Evolutionary conservation across 192 early-diverging fungal genomes (phyloP).

Genomic region (Linnemannia exigua): DNA sequence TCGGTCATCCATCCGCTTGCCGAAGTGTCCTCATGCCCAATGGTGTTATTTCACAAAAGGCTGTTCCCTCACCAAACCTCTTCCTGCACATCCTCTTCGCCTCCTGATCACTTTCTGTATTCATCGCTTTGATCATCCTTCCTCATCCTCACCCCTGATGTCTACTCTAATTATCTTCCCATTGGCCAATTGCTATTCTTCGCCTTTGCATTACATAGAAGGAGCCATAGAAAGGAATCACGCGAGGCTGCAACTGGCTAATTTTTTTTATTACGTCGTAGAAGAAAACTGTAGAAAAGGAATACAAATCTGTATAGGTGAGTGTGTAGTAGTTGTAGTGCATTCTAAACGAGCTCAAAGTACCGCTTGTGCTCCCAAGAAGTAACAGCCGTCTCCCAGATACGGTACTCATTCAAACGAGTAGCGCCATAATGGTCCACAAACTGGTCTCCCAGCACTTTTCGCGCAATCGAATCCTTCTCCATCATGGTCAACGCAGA

Average conservation of each 20-base stretch:
- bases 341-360: slow-evolving; percentile 69
- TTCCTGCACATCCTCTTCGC: background rate
- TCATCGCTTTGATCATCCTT: background rate
- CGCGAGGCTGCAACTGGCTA: background rate
- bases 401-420: slow-evolving; percentile 75
- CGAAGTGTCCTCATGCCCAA: too few species aligned
- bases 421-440: slow-evolving; percentile 82
- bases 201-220: background rate
- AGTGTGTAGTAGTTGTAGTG: background rate
- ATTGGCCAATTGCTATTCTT: background rate
- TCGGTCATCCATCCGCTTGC: slow-evolving; percentile 4
- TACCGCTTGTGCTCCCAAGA: slow-evolving; percentile 77
- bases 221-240: background rate
- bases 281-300: background rate
- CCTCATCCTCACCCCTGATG: background rate
- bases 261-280: background rate
- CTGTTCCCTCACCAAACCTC: background rate
- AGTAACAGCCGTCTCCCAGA: slow-evolving; percentile 80
- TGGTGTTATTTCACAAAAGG: too few species aligned
- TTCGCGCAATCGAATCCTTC: slow-evolving; percentile 71
- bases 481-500: slow-evolving; percentile 72
- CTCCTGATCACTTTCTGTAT: background rate
- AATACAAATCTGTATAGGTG: background rate
- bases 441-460: slow-evolving; percentile 80
- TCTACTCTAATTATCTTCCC: background rate